Percentiles rank a stretch among this genome's conserved stretches.
Conservation (phyloP, 306 rosid species). For the Cicer yamashitae region DNA sequence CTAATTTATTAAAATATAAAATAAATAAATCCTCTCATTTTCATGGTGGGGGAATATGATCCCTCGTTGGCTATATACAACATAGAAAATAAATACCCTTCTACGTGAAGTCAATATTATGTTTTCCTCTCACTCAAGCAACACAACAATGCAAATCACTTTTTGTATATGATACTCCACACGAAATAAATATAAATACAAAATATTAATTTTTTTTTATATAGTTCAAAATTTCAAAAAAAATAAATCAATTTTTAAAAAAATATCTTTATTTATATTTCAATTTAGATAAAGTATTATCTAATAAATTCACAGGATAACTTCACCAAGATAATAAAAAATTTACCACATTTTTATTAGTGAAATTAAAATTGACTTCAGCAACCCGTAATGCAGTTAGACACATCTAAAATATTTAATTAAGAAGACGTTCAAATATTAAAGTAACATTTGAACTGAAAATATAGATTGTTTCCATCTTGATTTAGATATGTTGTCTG, state of each 20-base stretch:
- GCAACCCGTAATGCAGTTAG: too few species aligned
- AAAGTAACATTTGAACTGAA: too few species aligned
- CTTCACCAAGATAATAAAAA: neutral
- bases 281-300: neutral
- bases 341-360: neutral
- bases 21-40: slow-evolving; percentile 34
- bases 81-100: slow-evolving; percentile 47
- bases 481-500: too few species aligned
- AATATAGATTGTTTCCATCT: too few species aligned
- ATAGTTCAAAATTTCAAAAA: too few species aligned
- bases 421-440: too few species aligned
- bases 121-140: slow-evolving; percentile 41
- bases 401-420: too few species aligned
- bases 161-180: too few species aligned
- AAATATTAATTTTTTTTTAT: too few species aligned
- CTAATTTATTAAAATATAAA: slow-evolving; percentile 1
- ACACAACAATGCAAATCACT: slow-evolving; percentile 11
- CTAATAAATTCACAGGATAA: slow-evolving; percentile 10
- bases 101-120: slow-evolving; percentile 55
- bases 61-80: slow-evolving; percentile 49
- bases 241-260: too few species aligned
- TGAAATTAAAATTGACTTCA: neutral
- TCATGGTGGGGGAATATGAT: slow-evolving; percentile 30
- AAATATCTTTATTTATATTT: neutral
- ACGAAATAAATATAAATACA: too few species aligned